A percentile compares a stretch with the other conserved stretches of the same genome.
phyloP scores from a whole-genome alignment of 331 rosid species.

The Acacia pycnantha region DNA sequence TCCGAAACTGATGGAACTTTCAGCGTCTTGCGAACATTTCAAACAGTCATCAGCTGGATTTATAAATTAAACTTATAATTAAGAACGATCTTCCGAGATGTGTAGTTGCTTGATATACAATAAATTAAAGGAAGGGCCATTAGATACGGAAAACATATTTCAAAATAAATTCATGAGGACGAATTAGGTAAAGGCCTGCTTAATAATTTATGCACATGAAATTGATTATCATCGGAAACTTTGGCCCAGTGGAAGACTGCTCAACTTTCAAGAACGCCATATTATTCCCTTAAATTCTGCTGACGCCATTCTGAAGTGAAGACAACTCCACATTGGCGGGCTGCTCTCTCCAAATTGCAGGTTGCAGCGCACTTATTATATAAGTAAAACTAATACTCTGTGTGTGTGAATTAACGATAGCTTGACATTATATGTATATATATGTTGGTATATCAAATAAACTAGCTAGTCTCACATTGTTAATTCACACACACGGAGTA shows the following conservation, averaged over 20 bases:
- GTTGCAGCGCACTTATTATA: background rate
- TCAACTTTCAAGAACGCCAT: background rate
- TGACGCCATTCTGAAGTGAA: background rate
- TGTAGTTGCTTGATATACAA: constrained; percentile 23
- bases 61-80: background rate
- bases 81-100: background rate
- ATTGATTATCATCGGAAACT: background rate
- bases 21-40: constrained; percentile 12
- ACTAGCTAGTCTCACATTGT: too few species aligned
- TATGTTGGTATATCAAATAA: too few species aligned
- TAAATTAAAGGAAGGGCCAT: background rate
- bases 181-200: background rate
- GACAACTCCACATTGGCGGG: constrained; percentile 25
- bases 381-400: background rate
- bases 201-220: background rate
- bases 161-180: background rate
- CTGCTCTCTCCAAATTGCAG: background rate
- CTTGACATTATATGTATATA: too few species aligned
- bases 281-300: background rate
- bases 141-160: background rate
- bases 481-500: too few species aligned
- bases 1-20: constrained; percentile 2
- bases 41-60: background rate
- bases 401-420: too few species aligned
- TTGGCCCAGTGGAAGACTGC: constrained; percentile 8